A percentile compares a stretch with the other conserved stretches of the same genome.
These are phyloP conservation scores for Trematosphaeria pertusa DNA, from an alignment of 2,329 filamentous ascomycete species.

Conservation along the genomic window DNA sequence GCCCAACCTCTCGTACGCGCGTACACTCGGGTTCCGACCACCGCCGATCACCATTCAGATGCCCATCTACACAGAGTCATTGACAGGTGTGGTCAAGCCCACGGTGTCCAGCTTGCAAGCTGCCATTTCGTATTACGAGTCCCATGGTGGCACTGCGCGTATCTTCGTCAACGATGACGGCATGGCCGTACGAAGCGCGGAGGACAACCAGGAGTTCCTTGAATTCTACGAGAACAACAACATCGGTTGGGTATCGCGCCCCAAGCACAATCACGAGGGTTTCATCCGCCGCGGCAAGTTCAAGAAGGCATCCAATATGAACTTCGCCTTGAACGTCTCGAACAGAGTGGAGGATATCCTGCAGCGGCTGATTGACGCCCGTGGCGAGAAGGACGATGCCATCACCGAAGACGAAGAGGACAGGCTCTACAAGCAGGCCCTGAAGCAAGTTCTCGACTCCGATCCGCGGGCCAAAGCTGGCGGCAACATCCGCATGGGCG, in stretches of 20 bases:
- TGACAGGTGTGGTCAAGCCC: slow-evolving; percentile 74
- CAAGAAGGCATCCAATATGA: slow-evolving; percentile 71
- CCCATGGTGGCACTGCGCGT: slow-evolving; percentile 66
- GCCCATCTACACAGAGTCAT: slow-evolving; percentile 85
- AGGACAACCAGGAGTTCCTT: slow-evolving; percentile 50
- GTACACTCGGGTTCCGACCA: slow-evolving; percentile 65
- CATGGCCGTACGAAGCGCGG: slow-evolving; percentile 64
- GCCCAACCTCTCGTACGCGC: slow-evolving; percentile 52
- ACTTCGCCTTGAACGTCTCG: slow-evolving; percentile 68
- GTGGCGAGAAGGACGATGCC: slow-evolving; percentile 17
- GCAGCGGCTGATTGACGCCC: slow-evolving; percentile 55
- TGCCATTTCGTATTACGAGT: slow-evolving; percentile 57
- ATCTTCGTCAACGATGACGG: slow-evolving; percentile 73
- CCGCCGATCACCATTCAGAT: slow-evolving; percentile 78
- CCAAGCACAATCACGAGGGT: slow-evolving; percentile 47
- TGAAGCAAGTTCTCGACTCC: slow-evolving; percentile 72
- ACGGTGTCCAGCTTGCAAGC: slow-evolving; percentile 80
- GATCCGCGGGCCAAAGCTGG: slow-evolving; percentile 75
- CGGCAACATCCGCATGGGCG: slow-evolving; percentile 82
- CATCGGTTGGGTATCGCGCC: slow-evolving; percentile 56
- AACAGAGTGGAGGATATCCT: slow-evolving; percentile 69
- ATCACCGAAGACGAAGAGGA: slow-evolving; percentile 47
- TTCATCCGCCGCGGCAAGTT: slow-evolving; percentile 38
- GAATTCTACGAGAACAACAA: slow-evolving; percentile 57
- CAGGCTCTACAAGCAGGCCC: slow-evolving; percentile 24